These are phyloP conservation scores for Penicillium chermesinum DNA, from an alignment of 495 filamentous ascomycete species.

Conservation along the genomic window DNA sequence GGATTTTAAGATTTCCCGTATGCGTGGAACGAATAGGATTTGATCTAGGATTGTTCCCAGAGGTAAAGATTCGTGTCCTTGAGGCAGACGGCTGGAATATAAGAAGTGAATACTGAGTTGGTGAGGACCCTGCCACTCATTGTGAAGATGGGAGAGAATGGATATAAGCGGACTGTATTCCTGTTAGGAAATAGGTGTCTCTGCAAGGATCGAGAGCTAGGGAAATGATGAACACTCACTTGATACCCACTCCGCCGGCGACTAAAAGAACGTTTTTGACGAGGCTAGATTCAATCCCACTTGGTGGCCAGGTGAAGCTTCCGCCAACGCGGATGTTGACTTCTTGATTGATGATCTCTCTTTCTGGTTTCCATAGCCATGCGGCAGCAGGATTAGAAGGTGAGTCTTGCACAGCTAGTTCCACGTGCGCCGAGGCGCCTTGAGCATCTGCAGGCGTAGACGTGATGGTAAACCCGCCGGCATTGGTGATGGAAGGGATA, in stretches of 20 bases:
- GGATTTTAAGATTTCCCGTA: conserved; percentile 36
- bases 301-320: conserved; percentile 71
- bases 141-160: conserved; percentile 44
- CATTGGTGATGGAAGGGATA: conserved; percentile 57
- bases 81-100: conserved; percentile 41
- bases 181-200: not conserved
- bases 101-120: conserved; percentile 34
- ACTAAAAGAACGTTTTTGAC: conserved; percentile 63
- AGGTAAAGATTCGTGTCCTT: conserved; percentile 13
- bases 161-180: conserved; percentile 53
- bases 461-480: conserved; percentile 86
- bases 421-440: conserved; percentile 50
- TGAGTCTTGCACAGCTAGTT: conserved; percentile 67
- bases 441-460: conserved; percentile 54
- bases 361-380: conserved; percentile 61
- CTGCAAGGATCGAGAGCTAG: not conserved
- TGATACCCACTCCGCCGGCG: conserved; percentile 82
- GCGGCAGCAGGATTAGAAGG: conserved; percentile 63
- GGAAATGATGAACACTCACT: conserved; percentile 38
- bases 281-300: conserved; percentile 27
- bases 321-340: conserved; percentile 71
- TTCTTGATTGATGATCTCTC: conserved; percentile 51
- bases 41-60: conserved; percentile 51
- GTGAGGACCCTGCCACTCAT: conserved; percentile 18
- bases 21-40: conserved; percentile 54